Evolutionary conservation across 345 rosid species (phyloP), one percentile per base, ranked within the genome.

Genomic region (Chamaenerion angustifolium): DNA sequence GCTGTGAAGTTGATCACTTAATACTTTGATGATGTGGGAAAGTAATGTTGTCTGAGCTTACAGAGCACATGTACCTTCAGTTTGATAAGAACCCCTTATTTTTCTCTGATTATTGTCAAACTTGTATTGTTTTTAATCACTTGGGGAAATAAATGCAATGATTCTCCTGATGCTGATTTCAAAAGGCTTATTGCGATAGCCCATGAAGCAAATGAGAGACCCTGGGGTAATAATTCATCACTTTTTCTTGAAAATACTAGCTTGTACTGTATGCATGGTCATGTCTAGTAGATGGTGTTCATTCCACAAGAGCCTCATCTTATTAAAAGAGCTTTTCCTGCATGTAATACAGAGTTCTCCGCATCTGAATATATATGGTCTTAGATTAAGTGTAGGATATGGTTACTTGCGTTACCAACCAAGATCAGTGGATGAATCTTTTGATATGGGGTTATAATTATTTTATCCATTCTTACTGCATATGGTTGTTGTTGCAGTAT

Each of bases 1-100:
- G 51, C 63, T 45, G 51, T 65, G 53, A 65, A 57, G 40, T 49
- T 75, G 57, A 70, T 78, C 56, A 70, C 59, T 56, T 21, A 54
- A 4, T 78, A 70, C 47, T 72, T 71, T 46, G 42, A 16, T 8
- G 59, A 64, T 41, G 65, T 68, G 46, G 75, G n/a, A n/a, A 72
- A 59, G 40, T 55, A 51, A 57, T 64, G 42, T 68, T 78, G 45
- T 46, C 56, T 10, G 71, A 75, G 58, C 54, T 75, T 37, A 42
- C 52, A 42, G 63, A 60, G 53, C 56, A 16, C 59, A 56, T 52
- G 76, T 75, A 65, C 27, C 37, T 40, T 11, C 16, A 12, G 21
- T 37, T 4, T 42, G n/a, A 18, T 35, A 15, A 46, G 40, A 21
- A 49, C 35, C 56, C 37, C 4, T 12, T 42, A 52, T 45, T 25